These are phyloP conservation scores for Bipolaris oryzae DNA, from an alignment of 2,329 filamentous ascomycete genomes.

Conservation along the genomic window DNA sequence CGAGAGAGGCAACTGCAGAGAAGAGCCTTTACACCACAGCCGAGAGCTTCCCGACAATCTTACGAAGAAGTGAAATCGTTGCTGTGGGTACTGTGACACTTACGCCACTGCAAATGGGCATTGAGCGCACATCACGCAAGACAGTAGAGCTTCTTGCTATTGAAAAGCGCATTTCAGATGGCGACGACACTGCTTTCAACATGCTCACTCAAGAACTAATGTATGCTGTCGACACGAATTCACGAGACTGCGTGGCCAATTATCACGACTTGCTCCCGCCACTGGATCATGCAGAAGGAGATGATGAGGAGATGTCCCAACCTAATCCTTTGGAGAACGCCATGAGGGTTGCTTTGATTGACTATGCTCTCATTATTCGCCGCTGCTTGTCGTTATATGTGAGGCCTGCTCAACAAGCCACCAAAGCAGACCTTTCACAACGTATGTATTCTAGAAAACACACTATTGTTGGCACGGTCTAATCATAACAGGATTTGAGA, in stretches of 20 bases:
- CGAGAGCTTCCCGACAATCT: slow-evolving; percentile 88
- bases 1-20: slow-evolving; percentile 77
- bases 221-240: slow-evolving; percentile 74
- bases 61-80: slow-evolving; percentile 85
- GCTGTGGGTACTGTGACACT: slow-evolving; percentile 69
- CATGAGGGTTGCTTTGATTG: slow-evolving; percentile 82
- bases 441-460: slow-evolving; percentile 58
- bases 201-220: slow-evolving; percentile 76
- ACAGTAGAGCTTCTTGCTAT: slow-evolving; percentile 80
- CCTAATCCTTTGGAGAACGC: slow-evolving; percentile 71
- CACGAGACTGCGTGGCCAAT: slow-evolving; percentile 76
- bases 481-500: slow-evolving; percentile 51
- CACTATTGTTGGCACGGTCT: slow-evolving; percentile 12
- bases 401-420: slow-evolving; percentile 66
- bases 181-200: slow-evolving; percentile 72
- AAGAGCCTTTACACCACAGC: slow-evolving; percentile 84
- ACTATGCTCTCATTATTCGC: slow-evolving; percentile 87
- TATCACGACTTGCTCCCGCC: slow-evolving; percentile 77
- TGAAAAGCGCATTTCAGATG: slow-evolving; percentile 74
- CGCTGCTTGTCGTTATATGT: slow-evolving; percentile 75
- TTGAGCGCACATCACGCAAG: slow-evolving; percentile 89
- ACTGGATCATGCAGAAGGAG: slow-evolving; percentile 40
- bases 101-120: slow-evolving; percentile 79
- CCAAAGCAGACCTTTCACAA: slow-evolving; percentile 64
- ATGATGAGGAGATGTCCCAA: slow-evolving; percentile 51